Evolutionary conservation across 2,329 filamentous ascomycete genomes (phyloP), one percentile per base, ranked within the genome.

Genomic region (Ophiostoma sp.): DNA sequence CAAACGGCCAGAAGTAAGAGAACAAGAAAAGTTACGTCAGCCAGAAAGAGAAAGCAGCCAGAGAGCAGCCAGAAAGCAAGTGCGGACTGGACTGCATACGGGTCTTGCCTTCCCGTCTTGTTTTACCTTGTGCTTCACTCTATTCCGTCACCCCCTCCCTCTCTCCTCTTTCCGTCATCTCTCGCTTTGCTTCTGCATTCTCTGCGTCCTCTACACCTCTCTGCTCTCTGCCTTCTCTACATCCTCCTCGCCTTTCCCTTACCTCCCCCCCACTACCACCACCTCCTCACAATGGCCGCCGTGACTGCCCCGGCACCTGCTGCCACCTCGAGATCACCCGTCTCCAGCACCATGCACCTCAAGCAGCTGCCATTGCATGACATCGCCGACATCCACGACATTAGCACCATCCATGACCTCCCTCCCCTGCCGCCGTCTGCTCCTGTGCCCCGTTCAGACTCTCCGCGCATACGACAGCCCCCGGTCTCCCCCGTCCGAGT

Each of bases 401-500:
- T 33, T 10, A 62, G 27, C 57, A 33, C 27, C 78, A 7, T 67
- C 72, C 72, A n/a, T 71, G 36, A 67, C 65, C 65, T 76, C 1
- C 74, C 77, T 5, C 64, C 74, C 35, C 48, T 44, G 5, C 27
- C 72, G 13, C 36, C 35, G 62, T 27, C 52, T 48, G 44, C 57
- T 10, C 4, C 62, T 36, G 8, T 27, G 31, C 15, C 62, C 20
- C 31, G 17, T 4, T 20, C 60, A 54, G 79, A 80, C 68, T 80
- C 81, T 27, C 80, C 83, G 33, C 80, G 81, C 71, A 79, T 87
- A 71, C 82, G 83, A 72, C 81, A 84, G 68, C 81, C 82, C 20
- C 86, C 86, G 39, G 80, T 83, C 36, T 88, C 86, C 57, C 86
- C 87, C 23, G 84, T 86, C 70, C 82, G 80, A 71, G 81, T 87